These are phyloP conservation scores for Alternaria ventricosa DNA, from an alignment of 2,329 filamentous ascomycete genomes.

Conservation along the genomic window DNA sequence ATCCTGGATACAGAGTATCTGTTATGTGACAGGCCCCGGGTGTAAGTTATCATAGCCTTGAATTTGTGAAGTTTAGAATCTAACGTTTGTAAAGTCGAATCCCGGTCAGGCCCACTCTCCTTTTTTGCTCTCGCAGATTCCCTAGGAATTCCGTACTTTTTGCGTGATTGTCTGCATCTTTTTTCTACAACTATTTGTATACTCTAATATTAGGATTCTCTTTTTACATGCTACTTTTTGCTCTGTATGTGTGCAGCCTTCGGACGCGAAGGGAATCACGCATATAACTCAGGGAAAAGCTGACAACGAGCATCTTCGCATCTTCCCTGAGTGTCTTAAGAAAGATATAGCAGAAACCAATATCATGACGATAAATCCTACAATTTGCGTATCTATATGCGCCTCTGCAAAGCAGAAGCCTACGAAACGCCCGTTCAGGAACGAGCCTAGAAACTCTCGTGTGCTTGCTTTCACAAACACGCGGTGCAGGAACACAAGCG, in stretches of 20 bases:
- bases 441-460: too few species aligned
- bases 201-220: not conserved
- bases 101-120: conserved; percentile 36
- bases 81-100: conserved; percentile 29
- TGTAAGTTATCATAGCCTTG: conserved; percentile 13
- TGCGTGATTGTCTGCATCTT: not conserved
- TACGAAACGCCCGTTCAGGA: not conserved
- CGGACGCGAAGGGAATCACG: not conserved
- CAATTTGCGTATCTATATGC: not conserved
- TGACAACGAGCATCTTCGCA: not conserved
- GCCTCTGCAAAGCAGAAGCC: not conserved
- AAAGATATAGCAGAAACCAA: not conserved
- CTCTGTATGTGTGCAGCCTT: not conserved
- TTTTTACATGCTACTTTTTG: not conserved
- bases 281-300: not conserved
- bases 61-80: not conserved
- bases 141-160: not conserved
- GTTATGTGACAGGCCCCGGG: conserved; percentile 48
- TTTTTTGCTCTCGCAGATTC: not conserved
- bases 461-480: not conserved
- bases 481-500: not conserved
- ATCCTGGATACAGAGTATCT: conserved; percentile 32
- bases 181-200: not conserved
- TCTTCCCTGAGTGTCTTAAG: rapidly evolving
- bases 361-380: rapidly evolving